Percentiles rank a stretch among this genome's conserved stretches.
These are phyloP conservation scores for Yarrowia phangngaensis DNA, from an alignment of 805 yeast genomes.

Conservation along the genomic window DNA sequence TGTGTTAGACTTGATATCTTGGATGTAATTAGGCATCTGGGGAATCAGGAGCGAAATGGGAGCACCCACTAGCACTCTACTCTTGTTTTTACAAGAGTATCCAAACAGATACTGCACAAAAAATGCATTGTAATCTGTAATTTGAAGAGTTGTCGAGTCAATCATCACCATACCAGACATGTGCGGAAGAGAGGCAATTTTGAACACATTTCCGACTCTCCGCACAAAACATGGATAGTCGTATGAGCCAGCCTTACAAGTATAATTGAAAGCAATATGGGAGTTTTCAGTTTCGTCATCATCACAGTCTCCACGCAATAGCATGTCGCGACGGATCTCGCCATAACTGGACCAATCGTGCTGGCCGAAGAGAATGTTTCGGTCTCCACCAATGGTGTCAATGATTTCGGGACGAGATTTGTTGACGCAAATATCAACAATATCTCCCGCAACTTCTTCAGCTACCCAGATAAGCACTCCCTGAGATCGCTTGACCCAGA, in stretches of 20 bases:
- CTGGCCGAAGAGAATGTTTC: constrained; percentile 53
- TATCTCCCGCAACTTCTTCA: constrained; percentile 60
- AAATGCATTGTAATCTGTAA: constrained; percentile 74
- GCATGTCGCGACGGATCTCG: background rate
- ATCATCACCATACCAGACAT: constrained; percentile 82
- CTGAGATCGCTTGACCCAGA: constrained; percentile 79
- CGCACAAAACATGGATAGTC: constrained; percentile 18
- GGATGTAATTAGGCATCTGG: background rate
- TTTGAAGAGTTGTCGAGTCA: constrained; percentile 47
- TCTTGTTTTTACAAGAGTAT: constrained; percentile 37
- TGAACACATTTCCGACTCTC: constrained; percentile 39
- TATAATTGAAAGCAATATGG: background rate
- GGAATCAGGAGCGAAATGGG: constrained; percentile 15
- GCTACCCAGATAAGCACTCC: constrained; percentile 74
- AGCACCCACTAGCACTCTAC: constrained; percentile 41
- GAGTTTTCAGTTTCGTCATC: background rate
- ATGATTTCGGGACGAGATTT: constrained; percentile 35
- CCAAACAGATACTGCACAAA: constrained; percentile 79
- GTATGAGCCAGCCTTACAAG: constrained; percentile 3
- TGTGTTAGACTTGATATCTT: background rate
- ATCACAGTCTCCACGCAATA: background rate
- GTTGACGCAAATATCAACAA: constrained; percentile 49
- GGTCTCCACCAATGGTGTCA: constrained; percentile 19
- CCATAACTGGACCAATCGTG: constrained; percentile 44
- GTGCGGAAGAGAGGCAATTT: constrained; percentile 74